Evolutionary conservation across 352 stramenopile species (phyloP), one percentile per base, ranked within the genome.

Genomic region (Phytophthora foliorum): DNA sequence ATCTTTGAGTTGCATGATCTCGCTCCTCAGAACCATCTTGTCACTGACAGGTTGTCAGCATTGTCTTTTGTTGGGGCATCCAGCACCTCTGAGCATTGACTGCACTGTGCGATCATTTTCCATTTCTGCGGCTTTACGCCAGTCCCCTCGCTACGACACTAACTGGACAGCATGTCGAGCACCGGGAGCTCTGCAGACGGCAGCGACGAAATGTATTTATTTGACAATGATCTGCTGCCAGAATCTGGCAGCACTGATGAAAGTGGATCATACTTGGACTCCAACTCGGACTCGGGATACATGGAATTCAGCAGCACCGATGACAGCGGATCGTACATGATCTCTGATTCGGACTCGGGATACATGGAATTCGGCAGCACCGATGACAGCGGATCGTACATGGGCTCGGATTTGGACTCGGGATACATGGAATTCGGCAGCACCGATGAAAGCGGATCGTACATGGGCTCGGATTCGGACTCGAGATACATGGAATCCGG

Each of bases 1-100:
- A 58, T 46, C 51, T 38, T 58, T 45, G 34, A 53, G 4, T 21
- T 32, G 52, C 24, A 48, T 6, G 22, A 48, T 58, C 52, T n/a
- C 52, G 22, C 46, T 56, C 22, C 38, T 25, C 36, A 60, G 25
- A 48, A 36, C 34, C 19, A 48, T 48, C 41, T 24, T 29, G 19
- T n/a, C n/a, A n/a, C n/a, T n/a, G n/a, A n/a, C n/a, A n/a, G n/a
- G n/a, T n/a, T n/a, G n/a, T 29, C 41, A n/a, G 9, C 34, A n/a
- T 14, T n/a, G 34, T 41, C 44, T 32, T 51, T 32, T 51, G 13
- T 13, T 51, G 10, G 44, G 22, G 10, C 21, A 25, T 1, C 8
- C 42, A 29, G 7, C 14, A 41, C n/a, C 13, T 41, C 34, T 34
- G 29, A 2, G 32, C 34, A 41, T n/a, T n/a, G 13, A 41, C 34